Evolutionary conservation across 345 rosid genomes (phyloP), one percentile per base, ranked within the genome.

Genomic region (Eucalyptus caleyi): DNA sequence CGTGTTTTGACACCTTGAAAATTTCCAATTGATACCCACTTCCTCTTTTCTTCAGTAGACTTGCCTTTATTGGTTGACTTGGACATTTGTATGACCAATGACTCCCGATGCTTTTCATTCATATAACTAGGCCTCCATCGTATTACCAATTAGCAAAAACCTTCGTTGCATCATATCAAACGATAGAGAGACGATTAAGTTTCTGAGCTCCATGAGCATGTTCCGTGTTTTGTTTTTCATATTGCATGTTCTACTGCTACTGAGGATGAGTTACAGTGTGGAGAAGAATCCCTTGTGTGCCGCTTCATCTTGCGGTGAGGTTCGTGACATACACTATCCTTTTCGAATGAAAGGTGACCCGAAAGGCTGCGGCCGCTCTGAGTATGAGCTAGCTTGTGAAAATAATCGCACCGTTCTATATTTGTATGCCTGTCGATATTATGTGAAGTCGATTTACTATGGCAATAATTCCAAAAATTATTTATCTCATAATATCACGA

Each of bases 391-490:
- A n/a, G 37, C 10, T 6, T 30, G 72, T n/a, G 37, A 65, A 65
- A 23, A n/a, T 32, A n/a, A 65, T 2, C 4, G 5, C 19, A n/a
- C 10, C 0, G 0, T n/a, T 32, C 10, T 15, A 32, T 65, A n/a
- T 65, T 1, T 65, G 4, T 8, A 7, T n/a, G 19, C 10, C 1
- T 11, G 37, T 16, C 37, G 2, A 16, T 30, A n/a, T 65, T n/a
- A 30, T 7, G 72, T 65, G 37, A 65, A 65, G 18, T 65, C 19
- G 19, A 65, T 65, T 16, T 2, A 7, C 8, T 15, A n/a, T 8
- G 0, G 4, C 2, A 2, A 14, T 2, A 2, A 30, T 15, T 8
- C 0, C 5, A 2, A 11, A 4, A 9, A 0, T 6, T 0, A 4
- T 4, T 65, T 30, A 9, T 1, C 0, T 13, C 9, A 34, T 62